Percentiles rank a stretch among this genome's conserved stretches.
Evolutionary conservation across 805 yeast species (phyloP).

Genomic region (Scheffersomyces coipomensis): DNA sequence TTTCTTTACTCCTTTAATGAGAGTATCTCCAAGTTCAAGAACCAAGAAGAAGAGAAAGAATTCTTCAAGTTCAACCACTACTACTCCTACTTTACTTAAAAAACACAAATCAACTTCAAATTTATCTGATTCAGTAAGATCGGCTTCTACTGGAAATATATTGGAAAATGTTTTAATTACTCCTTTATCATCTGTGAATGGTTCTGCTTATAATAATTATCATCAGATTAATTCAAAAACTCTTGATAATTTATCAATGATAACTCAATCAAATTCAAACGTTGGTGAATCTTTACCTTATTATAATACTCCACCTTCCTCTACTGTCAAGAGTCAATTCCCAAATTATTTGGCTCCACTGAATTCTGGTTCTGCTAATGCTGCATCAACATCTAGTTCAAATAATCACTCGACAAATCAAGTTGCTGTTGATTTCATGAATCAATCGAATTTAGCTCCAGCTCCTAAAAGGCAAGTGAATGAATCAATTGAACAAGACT

Average conservation of each 20-base stretch:
- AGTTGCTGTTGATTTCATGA: neutral
- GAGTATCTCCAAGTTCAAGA: slow-evolving; percentile 31
- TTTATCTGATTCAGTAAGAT: slow-evolving; percentile 3
- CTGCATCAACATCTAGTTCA: no score
- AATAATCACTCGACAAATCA: no score
- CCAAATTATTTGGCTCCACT: neutral
- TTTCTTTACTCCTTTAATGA: slow-evolving; percentile 42
- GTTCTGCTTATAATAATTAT: slow-evolving; percentile 12
- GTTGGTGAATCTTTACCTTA: neutral
- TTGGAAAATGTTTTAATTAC: slow-evolving; percentile 12
- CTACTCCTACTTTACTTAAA: slow-evolving; percentile 5
- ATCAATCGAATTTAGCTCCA: neutral
- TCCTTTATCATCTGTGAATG: slow-evolving; percentile 15
- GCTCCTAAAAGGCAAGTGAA: neutral
- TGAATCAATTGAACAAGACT: neutral
- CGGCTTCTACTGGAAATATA: slow-evolving; percentile 2
- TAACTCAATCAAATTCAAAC: slow-evolving; percentile 20
- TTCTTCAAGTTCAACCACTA: slow-evolving; percentile 3
- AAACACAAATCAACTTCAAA: slow-evolving; percentile 9
- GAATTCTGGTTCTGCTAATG: no score
- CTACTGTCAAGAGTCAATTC: slow-evolving; percentile 9
- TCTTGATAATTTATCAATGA: slow-evolving; percentile 30
- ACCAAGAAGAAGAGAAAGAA: slow-evolving; percentile 11
- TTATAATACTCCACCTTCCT: slow-evolving; percentile 20
- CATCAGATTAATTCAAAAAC: slow-evolving; percentile 28